Evolutionary conservation across 2,329 filamentous ascomycete genomes (phyloP).

Genomic region (Stagonosporopsis chrysanthemi): DNA sequence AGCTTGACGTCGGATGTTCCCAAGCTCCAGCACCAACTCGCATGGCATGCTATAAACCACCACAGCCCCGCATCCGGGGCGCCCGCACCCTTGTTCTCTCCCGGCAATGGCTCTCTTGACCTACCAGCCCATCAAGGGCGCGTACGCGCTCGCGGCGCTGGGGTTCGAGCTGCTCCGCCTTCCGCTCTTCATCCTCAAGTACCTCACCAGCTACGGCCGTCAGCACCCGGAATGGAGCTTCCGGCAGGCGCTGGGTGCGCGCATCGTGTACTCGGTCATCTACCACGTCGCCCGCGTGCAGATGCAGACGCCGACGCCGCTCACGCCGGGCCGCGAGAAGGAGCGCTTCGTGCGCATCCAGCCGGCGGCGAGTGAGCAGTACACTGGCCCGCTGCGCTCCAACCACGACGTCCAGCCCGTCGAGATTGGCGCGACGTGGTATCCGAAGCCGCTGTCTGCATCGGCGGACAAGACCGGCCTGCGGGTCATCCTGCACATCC

Average conservation of each 20-base stretch:
- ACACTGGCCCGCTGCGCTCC: constrained; percentile 41
- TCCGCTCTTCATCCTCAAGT: constrained; percentile 52
- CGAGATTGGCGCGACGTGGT: constrained; percentile 54
- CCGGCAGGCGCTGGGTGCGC: constrained; percentile 48
- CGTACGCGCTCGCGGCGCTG: constrained; percentile 49
- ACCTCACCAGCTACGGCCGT: constrained; percentile 46
- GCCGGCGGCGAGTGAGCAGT: constrained; percentile 28
- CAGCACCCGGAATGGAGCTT: constrained; percentile 52
- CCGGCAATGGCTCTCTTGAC: constrained; percentile 34
- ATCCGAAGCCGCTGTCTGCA: constrained; percentile 39
- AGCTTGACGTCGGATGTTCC: too few relatives aligned
- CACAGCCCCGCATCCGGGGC: not conserved
- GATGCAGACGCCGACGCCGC: constrained; percentile 38
- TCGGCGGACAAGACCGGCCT: constrained; percentile 24
- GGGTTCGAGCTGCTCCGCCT: constrained; percentile 46
- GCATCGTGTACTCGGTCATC: constrained; percentile 44
- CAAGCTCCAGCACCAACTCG: constrained; percentile 1
- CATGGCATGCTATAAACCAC: constrained; percentile 7
- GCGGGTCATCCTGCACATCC: constrained; percentile 56
- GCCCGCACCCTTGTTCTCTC: too few relatives aligned
- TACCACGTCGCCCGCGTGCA: constrained; percentile 44
- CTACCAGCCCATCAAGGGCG: constrained; percentile 51
- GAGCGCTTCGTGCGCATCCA: constrained; percentile 49
- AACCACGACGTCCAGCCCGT: constrained; percentile 48
- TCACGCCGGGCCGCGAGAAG: constrained; percentile 49